Conservation (phyloP, 2,329 filamentous ascomycete species). For the Ascochyta lentis region DNA sequence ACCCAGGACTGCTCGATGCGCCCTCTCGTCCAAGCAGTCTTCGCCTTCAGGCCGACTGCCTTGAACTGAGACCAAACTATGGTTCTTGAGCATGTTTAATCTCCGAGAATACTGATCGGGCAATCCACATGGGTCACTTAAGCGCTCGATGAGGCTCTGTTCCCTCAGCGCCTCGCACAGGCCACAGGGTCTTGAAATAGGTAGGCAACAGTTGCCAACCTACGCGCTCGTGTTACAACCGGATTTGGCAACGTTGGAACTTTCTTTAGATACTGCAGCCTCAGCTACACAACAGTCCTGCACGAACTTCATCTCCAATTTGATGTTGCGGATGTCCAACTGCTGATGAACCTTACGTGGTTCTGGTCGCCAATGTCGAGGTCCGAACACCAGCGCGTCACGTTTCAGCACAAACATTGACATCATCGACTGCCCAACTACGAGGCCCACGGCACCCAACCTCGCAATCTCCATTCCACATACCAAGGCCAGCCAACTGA, state of each 20-base stretch:
- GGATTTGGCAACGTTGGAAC: conserved; percentile 26
- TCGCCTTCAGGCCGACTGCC: conserved; percentile 19
- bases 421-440: conserved; percentile 17
- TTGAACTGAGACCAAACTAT: conserved; percentile 17
- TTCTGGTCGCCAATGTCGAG: conserved; percentile 17
- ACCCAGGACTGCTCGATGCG: conserved; percentile 12
- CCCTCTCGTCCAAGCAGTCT: conserved; percentile 18
- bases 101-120: conserved; percentile 23
- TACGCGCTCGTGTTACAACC: conserved; percentile 38
- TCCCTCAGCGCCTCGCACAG: conserved; percentile 31
- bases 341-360: conserved; percentile 19
- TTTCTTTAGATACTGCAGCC: conserved; percentile 18
- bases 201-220: conserved; percentile 30
- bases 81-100: conserved; percentile 11
- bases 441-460: conserved; percentile 14
- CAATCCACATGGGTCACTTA: conserved; percentile 15
- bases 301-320: conserved; percentile 21
- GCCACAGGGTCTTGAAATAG: conserved; percentile 23
- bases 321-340: conserved; percentile 10
- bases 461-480: conserved; percentile 11
- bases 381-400: conserved; percentile 24
- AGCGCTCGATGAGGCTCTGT: conserved; percentile 42
- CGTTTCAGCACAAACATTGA: conserved; percentile 25
- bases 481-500: background rate
- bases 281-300: conserved; percentile 24